These are phyloP conservation scores for Rhodotorula sp. DNA, from an alignment of 1,284 basidiomycete genomes.

Conservation along the genomic window DNA sequence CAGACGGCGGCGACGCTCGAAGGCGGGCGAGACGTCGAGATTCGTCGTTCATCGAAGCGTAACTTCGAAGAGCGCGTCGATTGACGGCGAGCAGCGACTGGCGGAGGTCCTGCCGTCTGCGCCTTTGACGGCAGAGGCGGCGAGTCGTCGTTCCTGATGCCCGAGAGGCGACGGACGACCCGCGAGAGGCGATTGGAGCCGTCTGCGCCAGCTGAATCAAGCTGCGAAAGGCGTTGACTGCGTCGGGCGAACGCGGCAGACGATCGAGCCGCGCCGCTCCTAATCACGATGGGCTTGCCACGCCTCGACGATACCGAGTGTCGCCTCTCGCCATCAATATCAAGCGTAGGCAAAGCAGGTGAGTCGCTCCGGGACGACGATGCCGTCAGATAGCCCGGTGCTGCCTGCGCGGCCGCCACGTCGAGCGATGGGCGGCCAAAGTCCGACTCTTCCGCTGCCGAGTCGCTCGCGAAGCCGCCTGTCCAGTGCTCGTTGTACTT, in stretches of 20 bases:
- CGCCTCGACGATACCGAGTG: background rate
- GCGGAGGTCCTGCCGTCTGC: background rate
- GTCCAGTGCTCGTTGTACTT: slow-evolving; percentile 11
- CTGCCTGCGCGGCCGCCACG: background rate
- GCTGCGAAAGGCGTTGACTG: slow-evolving; percentile 9
- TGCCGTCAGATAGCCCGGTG: background rate
- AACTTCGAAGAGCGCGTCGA: background rate
- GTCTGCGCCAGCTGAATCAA: slow-evolving; percentile 1
- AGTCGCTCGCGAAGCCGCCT: slow-evolving; percentile 4
- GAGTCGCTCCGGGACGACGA: no score
- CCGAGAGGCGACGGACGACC: background rate
- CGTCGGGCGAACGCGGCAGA: background rate
- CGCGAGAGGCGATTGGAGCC: background rate
- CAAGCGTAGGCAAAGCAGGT: background rate
- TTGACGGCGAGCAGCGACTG: no score
- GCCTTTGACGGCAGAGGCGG: background rate
- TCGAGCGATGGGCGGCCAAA: background rate
- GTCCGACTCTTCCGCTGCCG: slow-evolving; percentile 9
- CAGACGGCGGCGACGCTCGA: slow-evolving; percentile 5
- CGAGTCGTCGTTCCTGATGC: no score
- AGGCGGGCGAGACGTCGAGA: background rate
- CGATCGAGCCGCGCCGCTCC: slow-evolving; percentile 8
- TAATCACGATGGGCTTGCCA: slow-evolving; percentile 23
- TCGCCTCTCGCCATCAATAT: background rate
- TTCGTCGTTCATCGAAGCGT: background rate